Conservation (phyloP, 2,329 filamentous ascomycete genomes). For the Nakataea oryzae region DNA sequence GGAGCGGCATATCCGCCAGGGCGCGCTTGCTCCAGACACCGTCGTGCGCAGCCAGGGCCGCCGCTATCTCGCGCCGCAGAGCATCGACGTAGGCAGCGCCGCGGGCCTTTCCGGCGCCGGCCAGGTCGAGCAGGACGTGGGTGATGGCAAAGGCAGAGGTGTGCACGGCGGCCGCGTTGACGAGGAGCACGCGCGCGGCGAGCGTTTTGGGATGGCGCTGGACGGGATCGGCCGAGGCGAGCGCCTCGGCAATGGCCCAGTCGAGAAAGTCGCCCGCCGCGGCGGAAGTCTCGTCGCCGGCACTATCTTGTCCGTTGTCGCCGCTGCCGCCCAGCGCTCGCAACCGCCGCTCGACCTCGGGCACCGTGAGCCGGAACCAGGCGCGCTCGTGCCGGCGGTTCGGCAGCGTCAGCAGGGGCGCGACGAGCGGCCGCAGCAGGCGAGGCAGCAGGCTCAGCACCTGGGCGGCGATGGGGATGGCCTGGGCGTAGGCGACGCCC, state of each 20-base stretch:
- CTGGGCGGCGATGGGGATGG: conserved; percentile 11
- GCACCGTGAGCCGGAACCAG: conserved; percentile 13
- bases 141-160: conserved; percentile 24
- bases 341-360: conserved; percentile 16
- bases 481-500: conserved; percentile 14
- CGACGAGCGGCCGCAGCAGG: conserved; percentile 13
- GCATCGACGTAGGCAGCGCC: conserved; percentile 13
- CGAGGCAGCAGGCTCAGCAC: conserved; percentile 12
- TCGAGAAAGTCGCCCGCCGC: conserved; percentile 13
- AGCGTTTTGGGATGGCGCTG: conserved; percentile 14
- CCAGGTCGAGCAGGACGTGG: conserved; percentile 31
- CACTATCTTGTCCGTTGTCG: too few relatives aligned
- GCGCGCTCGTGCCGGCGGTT: conserved; percentile 12
- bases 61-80: conserved; percentile 3
- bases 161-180: conserved; percentile 27
- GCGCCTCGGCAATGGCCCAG: conserved; percentile 12
- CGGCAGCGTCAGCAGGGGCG: conserved; percentile 15
- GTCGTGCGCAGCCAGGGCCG: conserved; percentile 15
- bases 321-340: too few relatives aligned
- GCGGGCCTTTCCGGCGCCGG: conserved; percentile 29
- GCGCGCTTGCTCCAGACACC: conserved; percentile 21
- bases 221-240: conserved; percentile 14
- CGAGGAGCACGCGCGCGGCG: conserved; percentile 16
- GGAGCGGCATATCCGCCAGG: conserved; percentile 20
- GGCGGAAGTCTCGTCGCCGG: neutral